A percentile compares a stretch with the other conserved stretches of the same genome.
phyloP scores from a whole-genome alignment of 2,329 filamentous ascomycete species.

The Teratosphaeria viscida region DNA sequence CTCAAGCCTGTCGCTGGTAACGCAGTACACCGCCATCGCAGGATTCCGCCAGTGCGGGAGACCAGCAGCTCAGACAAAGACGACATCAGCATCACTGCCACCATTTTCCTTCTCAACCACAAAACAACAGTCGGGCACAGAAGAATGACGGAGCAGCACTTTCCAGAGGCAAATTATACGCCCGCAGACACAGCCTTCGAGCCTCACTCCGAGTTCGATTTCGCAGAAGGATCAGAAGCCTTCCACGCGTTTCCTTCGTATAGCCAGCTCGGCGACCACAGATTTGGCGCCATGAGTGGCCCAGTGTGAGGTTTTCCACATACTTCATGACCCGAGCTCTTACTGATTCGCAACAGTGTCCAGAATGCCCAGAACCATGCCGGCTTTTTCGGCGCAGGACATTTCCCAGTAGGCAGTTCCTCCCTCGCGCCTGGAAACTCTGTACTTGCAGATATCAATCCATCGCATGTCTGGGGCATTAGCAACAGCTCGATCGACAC shows the following conservation, averaged over 20 bases:
- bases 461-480: constrained; percentile 1
- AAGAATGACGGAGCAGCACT: not conserved
- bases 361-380: not conserved
- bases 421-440: not conserved
- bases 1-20: not conserved
- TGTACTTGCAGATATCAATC: not conserved
- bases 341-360: not conserved
- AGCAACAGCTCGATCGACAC: not conserved
- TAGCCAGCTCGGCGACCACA: not conserved
- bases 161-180: not conserved
- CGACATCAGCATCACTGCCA: not conserved
- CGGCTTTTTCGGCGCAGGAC: not conserved
- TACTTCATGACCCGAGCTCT: not conserved
- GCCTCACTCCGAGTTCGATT: constrained; percentile 15
- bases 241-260: not conserved
- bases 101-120: not conserved
- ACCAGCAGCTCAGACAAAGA: not conserved
- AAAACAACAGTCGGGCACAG: not conserved
- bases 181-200: constrained; percentile 17
- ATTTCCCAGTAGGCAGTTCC: not conserved
- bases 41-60: not conserved
- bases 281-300: not conserved
- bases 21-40: not conserved
- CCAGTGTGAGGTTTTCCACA: not conserved
- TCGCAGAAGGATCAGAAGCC: constrained; percentile 12